Percentiles rank a stretch among this genome's conserved stretches.
phyloP scores from a whole-genome alignment of 345 rosid genomes.

The Nephelium lappaceum region DNA sequence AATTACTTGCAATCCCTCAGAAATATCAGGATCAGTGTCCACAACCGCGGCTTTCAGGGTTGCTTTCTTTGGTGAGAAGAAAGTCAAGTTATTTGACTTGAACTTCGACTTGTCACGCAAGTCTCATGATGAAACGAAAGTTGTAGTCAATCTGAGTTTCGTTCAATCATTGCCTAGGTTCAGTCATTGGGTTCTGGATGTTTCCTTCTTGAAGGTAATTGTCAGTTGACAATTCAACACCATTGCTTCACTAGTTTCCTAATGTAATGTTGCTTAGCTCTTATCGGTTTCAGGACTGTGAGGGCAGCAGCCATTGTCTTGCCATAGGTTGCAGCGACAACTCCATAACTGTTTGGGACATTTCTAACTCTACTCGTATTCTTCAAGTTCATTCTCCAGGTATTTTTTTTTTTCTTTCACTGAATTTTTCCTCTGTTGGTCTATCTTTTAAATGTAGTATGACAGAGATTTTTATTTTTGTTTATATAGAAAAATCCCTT shows the following conservation, averaged over 20 bases:
- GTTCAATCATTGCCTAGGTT: slow-evolving; percentile 69
- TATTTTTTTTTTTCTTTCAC: slow-evolving; percentile 24
- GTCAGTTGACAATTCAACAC: neutral
- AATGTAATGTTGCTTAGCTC: neutral
- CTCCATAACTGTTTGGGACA: slow-evolving; percentile 69
- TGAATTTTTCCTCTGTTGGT: neutral
- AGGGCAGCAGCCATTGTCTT: slow-evolving; percentile 43
- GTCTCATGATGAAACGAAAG: slow-evolving; percentile 20
- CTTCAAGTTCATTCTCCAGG: slow-evolving; percentile 82
- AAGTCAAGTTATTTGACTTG: slow-evolving; percentile 63
- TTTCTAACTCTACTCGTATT: slow-evolving; percentile 41
- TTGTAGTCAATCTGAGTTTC: slow-evolving; percentile 42
- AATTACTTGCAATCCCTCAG: slow-evolving; percentile 35
- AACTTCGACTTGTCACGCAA: slow-evolving; percentile 29
- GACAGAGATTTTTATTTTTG: neutral
- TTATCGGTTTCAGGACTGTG: slow-evolving; percentile 34
- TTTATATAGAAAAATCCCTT: slow-evolving; percentile 74
- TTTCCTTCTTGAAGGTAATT: slow-evolving; percentile 67
- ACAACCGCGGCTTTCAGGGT: slow-evolving; percentile 37
- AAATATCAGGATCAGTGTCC: slow-evolving; percentile 21
- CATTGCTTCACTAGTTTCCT: neutral
- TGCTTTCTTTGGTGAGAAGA: slow-evolving; percentile 73
- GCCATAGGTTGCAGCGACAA: slow-evolving; percentile 90
- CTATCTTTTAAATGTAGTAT: neutral
- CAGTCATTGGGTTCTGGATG: slow-evolving; percentile 78